Percentiles rank a stretch among this genome's conserved stretches.
Evolutionary conservation across 2,329 filamentous ascomycete species (phyloP).

Genomic region (Fusarium torulosum): DNA sequence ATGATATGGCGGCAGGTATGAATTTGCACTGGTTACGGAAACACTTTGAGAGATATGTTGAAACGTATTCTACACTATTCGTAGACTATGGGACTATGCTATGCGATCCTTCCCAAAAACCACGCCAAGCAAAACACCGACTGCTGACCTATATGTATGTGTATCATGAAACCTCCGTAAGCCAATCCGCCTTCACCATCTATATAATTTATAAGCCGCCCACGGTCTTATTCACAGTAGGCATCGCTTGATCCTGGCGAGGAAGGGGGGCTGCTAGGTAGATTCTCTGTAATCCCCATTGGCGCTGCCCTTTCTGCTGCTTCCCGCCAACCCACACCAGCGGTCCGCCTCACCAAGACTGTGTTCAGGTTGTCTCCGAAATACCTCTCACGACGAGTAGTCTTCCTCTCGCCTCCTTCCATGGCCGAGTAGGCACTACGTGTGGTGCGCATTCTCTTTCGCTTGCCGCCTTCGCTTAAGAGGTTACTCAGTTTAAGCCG

Average conservation of each 20-base stretch:
- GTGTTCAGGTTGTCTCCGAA: conserved; percentile 74
- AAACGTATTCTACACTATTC: conserved; percentile 15
- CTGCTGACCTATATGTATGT: conserved; percentile 12
- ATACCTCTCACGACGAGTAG: conserved; percentile 77
- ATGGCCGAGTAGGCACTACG: conserved; percentile 80
- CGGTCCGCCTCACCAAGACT: conserved; percentile 74
- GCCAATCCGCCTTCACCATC: conserved; percentile 8
- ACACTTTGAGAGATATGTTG: conserved; percentile 9
- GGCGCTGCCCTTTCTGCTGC: conserved; percentile 35
- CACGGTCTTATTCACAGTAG: conserved; percentile 8
- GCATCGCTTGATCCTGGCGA: conserved; percentile 30
- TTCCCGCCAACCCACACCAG: conserved; percentile 58
- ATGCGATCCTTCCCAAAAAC: conserved; percentile 10
- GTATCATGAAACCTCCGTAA: conserved; percentile 9
- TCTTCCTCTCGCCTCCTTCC: conserved; percentile 77
- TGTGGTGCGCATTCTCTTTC: conserved; percentile 74
- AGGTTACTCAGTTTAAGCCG: conserved; percentile 72
- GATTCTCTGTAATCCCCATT: conserved; percentile 28
- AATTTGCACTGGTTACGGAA: neutral
- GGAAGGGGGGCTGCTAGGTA: conserved; percentile 32
- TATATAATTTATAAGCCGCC: conserved; percentile 22
- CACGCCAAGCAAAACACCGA: conserved; percentile 30
- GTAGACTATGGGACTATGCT: conserved; percentile 11
- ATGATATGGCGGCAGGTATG: conserved; percentile 3
- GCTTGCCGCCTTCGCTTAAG: conserved; percentile 67